phyloP scores from a whole-genome alignment of 495 filamentous ascomycete species.

The Umbilicaria muhlenbergii region DNA sequence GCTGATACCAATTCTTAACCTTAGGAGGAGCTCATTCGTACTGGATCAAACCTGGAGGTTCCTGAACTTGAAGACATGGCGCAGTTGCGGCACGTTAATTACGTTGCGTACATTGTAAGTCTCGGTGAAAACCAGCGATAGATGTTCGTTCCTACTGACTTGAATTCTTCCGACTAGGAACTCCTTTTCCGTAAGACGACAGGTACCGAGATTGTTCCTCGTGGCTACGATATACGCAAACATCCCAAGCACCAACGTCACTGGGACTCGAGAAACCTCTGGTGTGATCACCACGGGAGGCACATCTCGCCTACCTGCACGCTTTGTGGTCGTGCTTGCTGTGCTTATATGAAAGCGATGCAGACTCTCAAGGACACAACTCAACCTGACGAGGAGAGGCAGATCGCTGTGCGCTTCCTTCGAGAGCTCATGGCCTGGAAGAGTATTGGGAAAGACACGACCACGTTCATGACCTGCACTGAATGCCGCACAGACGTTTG shows the following conservation, averaged over 20 bases:
- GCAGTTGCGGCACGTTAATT: not conserved
- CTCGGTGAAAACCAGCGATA: not conserved
- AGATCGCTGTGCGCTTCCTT: not conserved
- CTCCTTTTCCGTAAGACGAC: not conserved
- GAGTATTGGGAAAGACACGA: not conserved
- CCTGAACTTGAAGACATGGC: not conserved
- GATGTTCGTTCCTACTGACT: not conserved
- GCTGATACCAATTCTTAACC: too few species aligned
- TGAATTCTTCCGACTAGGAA: not conserved
- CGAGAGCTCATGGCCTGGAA: not conserved
- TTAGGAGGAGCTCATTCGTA: too few species aligned
- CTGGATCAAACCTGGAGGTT: not conserved
- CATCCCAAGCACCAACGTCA: conserved; percentile 11
- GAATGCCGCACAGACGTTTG: conserved; percentile 1
- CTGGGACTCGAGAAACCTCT: conserved; percentile 8
- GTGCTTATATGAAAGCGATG: not conserved
- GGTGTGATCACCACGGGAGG: conserved; percentile 1
- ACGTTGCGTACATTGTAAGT: not conserved
- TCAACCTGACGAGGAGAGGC: not conserved
- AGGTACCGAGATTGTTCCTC: not conserved
- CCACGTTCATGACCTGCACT: conserved; percentile 1
- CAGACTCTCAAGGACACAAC: not conserved
- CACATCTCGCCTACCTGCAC: not conserved
- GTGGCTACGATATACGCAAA: not conserved
- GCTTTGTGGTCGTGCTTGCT: not conserved